Base-by-base conservation (phyloP, 169 alveolate species). In the Plasmodium coatneyi region DNA sequence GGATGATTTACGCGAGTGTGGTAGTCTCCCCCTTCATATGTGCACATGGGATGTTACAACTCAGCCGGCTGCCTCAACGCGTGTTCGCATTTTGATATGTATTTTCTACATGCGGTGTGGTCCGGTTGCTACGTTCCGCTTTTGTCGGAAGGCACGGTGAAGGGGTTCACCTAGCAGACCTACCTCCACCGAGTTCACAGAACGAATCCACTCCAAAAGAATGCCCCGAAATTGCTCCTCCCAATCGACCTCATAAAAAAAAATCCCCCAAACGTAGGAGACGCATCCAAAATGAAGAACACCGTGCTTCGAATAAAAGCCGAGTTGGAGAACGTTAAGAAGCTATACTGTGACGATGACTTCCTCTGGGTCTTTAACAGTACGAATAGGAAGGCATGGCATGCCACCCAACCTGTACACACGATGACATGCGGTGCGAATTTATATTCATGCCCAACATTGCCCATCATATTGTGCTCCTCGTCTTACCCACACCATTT, bases 311-410 rank as follows among this genome's bases (percentile, higher is more conserved):
- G 93, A 14, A 87, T 87, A 19, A 87, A 76, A 43, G 93, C 93
- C 1, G 93, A 87, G 30, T 43, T 87, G 32, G 93, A 87, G 19
- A 87, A 87, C 54, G 93, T 87, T 41, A 87, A 87, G 46, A 87
- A n/a, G 46, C 46, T 87, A 19, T 87, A 54, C 39, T 87, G 93
- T 79, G 89, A 87, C 32, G 84, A 87, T 39, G 89, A 87, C 72
- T 87, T 43, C 71, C 71, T 87, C 30, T 87, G 93, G 93, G 32
- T 52, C 19, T 87, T 87, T 46, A 79, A 87, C 49, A 79, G 93
- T 87, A 87, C 34, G 52, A n/a, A 81, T 81, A 0, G 36, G 39
- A 54, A 32, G 36, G 60, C 1, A 81, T 1, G 32, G 5, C 49
- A 2, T 14, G 0, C 32, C 12, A 9, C 78, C 10, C 22, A 10